Percentiles rank a stretch among this genome's conserved stretches.
phyloP scores from a whole-genome alignment of 768 basidiomycete genomes.

The Calocybe gangraenosa region DNA sequence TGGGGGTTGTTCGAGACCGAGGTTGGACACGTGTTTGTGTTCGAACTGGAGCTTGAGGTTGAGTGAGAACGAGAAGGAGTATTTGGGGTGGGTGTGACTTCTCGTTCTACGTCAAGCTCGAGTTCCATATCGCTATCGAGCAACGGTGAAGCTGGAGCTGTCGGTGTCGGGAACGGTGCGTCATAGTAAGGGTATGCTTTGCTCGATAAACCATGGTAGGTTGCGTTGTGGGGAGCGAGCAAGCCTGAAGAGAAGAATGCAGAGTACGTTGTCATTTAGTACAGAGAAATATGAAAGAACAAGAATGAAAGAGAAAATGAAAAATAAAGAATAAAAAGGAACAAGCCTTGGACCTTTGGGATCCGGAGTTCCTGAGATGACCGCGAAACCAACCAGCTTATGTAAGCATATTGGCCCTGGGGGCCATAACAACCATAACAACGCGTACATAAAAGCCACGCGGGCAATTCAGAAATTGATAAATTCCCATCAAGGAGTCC shows the following conservation, averaged over 20 bases:
- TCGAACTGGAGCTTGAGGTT: slow-evolving; percentile 4
- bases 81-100: slow-evolving; percentile 20
- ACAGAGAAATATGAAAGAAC: slow-evolving; percentile 1
- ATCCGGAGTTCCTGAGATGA: no score
- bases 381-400: no score
- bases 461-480: no score
- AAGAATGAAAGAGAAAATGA: background rate
- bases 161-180: slow-evolving; percentile 13
- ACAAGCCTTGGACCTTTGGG: no score
- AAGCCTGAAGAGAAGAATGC: slow-evolving; percentile 70
- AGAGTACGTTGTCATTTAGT: slow-evolving; percentile 46
- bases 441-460: no score
- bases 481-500: no score
- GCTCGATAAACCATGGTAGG: background rate
- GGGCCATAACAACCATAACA: no score
- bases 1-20: slow-evolving; percentile 5
- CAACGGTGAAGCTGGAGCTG: slow-evolving; percentile 20
- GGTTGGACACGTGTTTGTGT: slow-evolving; percentile 16
- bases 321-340: no score
- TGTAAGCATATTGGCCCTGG: no score
- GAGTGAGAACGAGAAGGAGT: background rate
- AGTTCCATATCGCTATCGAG: slow-evolving; percentile 32
- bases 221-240: slow-evolving; percentile 40
- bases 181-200: slow-evolving; percentile 10
- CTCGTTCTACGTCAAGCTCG: slow-evolving; percentile 23